Base-by-base conservation (phyloP, 2,329 filamentous ascomycete species). In the Pseudocercospora fuligena region DNA sequence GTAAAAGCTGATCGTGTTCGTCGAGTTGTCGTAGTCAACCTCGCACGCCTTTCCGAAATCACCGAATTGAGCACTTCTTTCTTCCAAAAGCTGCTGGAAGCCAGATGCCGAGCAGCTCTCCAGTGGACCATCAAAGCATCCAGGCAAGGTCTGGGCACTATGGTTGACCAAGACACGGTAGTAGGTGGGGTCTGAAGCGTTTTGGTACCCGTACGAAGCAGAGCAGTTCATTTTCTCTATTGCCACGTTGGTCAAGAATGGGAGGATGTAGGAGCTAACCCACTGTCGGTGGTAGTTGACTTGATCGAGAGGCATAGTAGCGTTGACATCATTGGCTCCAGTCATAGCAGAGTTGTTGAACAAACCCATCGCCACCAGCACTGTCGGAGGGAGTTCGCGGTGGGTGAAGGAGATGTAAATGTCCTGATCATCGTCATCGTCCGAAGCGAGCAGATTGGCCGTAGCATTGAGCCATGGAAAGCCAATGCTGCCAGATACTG, bases 321-420 rank as follows among this genome's bases (percentile, higher is more conserved):
- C 84, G 69, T 90, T 90, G 70, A 87, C 79, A 14, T 84, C 76
- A 64, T 84, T 82, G 0, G 81, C 80, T 9, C 84, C 84, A 2
- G 83, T 81, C 66, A 84, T 85, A 0, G 81, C 83, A 2, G 87
- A 88, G 77, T 90, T 90, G 80, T 91, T 91, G 82, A 90, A 91
- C 4, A 92, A 81, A 0, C 89, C 89, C 77, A 91, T 83, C 0
- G 89, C 88, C 1, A 90, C 89, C 1, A 88, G 79, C 1, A 90
- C 87, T 66, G 87, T 88, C 0, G 89, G 89, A 1, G 89, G 89
- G 2, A 91, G 79, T 75, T 91, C 89, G 21, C 89, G 86, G 75
- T 91, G 89, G 0, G 89, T 91, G 79, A 91, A 91, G 61, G 87
- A 88, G 47, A 91, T 82, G 73, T 88, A 89, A 7, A 91, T 81